Percentiles rank a stretch among this genome's conserved stretches.
Evolutionary conservation across 73 alveolate genomes (phyloP).

Genomic region (Paramecium biaurelia): DNA sequence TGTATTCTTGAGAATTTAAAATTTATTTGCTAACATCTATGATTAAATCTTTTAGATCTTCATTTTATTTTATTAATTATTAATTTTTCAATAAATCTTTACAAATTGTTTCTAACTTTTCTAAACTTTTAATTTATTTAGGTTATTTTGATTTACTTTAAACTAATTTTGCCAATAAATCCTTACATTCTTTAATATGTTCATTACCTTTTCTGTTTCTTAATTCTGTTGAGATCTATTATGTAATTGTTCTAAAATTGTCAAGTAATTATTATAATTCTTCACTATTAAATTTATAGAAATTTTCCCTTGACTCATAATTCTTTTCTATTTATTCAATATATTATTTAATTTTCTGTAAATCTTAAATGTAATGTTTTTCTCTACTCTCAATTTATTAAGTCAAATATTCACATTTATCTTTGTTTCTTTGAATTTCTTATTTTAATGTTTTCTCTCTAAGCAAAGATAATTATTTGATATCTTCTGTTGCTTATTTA

Average conservation of each 20-base stretch:
- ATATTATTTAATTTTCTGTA: neutral
- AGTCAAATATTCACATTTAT: neutral
- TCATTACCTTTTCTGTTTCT: slow-evolving; percentile 18
- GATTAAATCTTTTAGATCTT: neutral
- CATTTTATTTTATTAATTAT: neutral
- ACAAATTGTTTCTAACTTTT: neutral
- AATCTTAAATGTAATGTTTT: neutral
- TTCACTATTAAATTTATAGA: neutral
- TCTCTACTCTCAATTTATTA: neutral
- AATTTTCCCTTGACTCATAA: slow-evolving; percentile 1
- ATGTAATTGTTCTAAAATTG: neutral
- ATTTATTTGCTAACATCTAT: neutral
- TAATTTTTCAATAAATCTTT: neutral
- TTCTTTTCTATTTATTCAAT: neutral
- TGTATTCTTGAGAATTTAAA: neutral
- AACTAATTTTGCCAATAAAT: neutral
- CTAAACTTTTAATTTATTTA: neutral
- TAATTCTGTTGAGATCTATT: neutral
- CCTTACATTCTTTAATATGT: slow-evolving; percentile 31
- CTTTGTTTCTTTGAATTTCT: neutral
- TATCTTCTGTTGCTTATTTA: neutral
- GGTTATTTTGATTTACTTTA: neutral
- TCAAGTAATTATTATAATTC: neutral
- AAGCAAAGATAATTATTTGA: neutral
- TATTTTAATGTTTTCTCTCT: neutral